Conservation (phyloP, 2,329 filamentous ascomycete species). For the Cadophora gregata region DNA sequence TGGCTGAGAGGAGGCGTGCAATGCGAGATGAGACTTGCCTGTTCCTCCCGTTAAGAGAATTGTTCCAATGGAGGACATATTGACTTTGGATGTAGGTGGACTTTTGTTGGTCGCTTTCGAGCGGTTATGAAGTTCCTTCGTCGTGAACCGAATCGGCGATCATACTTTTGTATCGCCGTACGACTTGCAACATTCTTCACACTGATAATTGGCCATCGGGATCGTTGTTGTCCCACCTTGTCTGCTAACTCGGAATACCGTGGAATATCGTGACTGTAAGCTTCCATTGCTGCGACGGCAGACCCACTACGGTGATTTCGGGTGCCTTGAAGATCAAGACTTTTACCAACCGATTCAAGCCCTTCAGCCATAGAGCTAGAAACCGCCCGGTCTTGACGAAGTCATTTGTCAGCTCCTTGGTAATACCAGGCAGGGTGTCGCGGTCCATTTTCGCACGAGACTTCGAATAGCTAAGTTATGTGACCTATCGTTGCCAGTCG, state of each 20-base stretch:
- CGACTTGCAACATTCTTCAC: neutral
- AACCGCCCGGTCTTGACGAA: neutral
- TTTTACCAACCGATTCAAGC: neutral
- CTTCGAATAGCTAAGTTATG: no score
- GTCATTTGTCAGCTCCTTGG: neutral
- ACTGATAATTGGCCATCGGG: neutral
- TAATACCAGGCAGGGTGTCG: neutral
- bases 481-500: no score
- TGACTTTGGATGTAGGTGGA: neutral
- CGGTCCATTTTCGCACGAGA: no score
- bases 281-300: neutral
- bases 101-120: neutral
- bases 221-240: neutral
- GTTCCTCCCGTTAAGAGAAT: slow-evolving; percentile 53
- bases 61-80: slow-evolving; percentile 16
- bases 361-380: neutral
- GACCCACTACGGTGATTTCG: neutral
- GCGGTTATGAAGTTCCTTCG: neutral
- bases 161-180: neutral
- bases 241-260: neutral
- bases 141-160: neutral
- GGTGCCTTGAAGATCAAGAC: neutral
- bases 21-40: slow-evolving; percentile 51
- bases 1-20: slow-evolving; percentile 45
- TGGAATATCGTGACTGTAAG: neutral